Conservation (phyloP, 805 yeast species). For the Monosporozyma aerobia region DNA sequence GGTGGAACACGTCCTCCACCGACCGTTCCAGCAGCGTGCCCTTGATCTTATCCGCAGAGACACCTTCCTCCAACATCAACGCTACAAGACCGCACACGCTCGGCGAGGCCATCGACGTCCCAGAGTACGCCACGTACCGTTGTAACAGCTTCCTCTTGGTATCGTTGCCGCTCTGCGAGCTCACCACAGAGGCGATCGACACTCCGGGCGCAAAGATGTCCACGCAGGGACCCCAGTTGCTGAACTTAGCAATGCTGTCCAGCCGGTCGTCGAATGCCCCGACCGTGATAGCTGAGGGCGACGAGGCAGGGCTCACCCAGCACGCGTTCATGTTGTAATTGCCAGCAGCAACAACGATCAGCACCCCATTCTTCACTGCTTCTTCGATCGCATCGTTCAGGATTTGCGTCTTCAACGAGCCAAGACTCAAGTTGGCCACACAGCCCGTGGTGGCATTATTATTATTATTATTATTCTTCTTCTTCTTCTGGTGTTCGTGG, state of each 20-base stretch:
- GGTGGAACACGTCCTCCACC: conserved; percentile 39
- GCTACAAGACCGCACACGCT: conserved; percentile 60
- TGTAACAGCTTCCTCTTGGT: background rate
- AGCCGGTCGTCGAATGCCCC: conserved; percentile 78
- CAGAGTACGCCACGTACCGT: conserved; percentile 38
- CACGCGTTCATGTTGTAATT: conserved; percentile 75
- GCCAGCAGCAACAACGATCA: conserved; percentile 80
- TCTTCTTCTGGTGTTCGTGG: conserved; percentile 15
- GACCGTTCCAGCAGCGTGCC: conserved; percentile 37
- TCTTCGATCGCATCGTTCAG: conserved; percentile 70
- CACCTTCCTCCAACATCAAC: conserved; percentile 44
- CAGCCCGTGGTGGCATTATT: conserved; percentile 25
- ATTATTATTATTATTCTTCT: conserved; percentile 7
- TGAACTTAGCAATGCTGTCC: conserved; percentile 64
- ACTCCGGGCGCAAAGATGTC: conserved; percentile 81
- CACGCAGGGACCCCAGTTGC: conserved; percentile 93
- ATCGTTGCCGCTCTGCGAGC: conserved; percentile 7
- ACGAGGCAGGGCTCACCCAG: conserved; percentile 76
- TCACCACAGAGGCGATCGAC: conserved; percentile 47
- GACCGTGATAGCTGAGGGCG: conserved; percentile 61
- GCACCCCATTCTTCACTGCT: conserved; percentile 62
- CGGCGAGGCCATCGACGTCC: conserved; percentile 81
- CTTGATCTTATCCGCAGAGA: conserved; percentile 35
- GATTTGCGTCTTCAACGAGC: conserved; percentile 57
- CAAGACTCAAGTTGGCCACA: conserved; percentile 74